Conservation (phyloP, 805 yeast species). For the Nakazawaea wickerhamii region DNA sequence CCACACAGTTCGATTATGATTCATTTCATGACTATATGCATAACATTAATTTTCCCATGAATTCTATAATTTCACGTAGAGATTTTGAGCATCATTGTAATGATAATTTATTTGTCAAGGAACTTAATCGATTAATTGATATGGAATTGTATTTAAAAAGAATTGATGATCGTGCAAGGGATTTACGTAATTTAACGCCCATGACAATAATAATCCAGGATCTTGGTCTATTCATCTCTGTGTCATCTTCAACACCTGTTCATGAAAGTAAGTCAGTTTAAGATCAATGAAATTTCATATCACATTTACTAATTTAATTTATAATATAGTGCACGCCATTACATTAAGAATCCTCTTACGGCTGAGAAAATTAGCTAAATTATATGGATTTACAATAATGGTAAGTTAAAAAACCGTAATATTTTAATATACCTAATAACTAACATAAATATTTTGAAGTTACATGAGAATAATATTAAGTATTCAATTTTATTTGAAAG, state of each 20-base stretch:
- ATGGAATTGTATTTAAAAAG: not conserved
- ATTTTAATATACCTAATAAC: not conserved
- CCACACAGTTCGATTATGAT: not conserved
- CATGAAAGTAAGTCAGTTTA: constrained; percentile 20
- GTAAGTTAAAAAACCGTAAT: too few relatives aligned
- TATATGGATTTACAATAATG: constrained; percentile 15
- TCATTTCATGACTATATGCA: constrained; percentile 10
- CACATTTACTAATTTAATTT: not conserved
- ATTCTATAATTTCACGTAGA: not conserved
- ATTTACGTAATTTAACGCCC: not conserved
- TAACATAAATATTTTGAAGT: not conserved
- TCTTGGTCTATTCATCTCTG: constrained; percentile 22
- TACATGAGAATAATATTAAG: not conserved
- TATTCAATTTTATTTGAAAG: not conserved
- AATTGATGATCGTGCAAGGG: not conserved
- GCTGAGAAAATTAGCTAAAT: constrained; percentile 21
- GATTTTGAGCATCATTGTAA: not conserved
- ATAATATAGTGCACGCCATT: constrained; percentile 3
- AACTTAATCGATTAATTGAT: not conserved
- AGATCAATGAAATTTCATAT: too few relatives aligned
- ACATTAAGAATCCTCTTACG: constrained; percentile 4
- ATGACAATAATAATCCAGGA: constrained; percentile 23
- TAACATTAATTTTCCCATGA: not conserved
- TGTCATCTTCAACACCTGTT: constrained; percentile 20
- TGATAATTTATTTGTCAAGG: constrained; percentile 1